Evolutionary conservation across 2,329 filamentous ascomycete species (phyloP), one percentile per base, ranked within the genome.

Genomic region (Alternaria burnsii): DNA sequence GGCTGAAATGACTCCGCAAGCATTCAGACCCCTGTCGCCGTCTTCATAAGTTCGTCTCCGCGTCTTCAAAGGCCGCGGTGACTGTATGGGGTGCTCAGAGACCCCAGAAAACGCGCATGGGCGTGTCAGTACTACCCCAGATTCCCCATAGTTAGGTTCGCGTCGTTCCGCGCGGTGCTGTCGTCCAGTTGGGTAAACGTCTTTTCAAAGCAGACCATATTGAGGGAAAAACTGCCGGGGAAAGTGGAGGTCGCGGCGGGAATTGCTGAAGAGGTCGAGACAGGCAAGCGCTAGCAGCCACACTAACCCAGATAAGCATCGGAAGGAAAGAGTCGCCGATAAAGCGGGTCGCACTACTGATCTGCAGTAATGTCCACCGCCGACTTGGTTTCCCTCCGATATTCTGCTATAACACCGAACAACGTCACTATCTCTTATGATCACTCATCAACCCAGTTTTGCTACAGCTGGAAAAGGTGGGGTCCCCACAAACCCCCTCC

Each of bases 111-210:
- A 50, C 36, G 44, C 28, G 30, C 44, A 44, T 20, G 22, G 50
- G 52, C 36, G 42, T 48, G 43, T 42, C 53, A 55, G 48, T 52
- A 47, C 41, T 59, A 63, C 66, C 69, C 69, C 69, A 57, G 60
- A 54, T 66, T 64, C 67, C 64, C 69, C 66, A 66, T 58, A 55
- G 59, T 60, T 52, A 53, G 56, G 46, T 44, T 61, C 67, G 69
- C 66, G 55, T 65, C 63, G 66, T 69, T 63, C 69, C 69, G 69
- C 57, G 44, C 58, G 59, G 60, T 62, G 56, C 59, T 46, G 56
- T 55, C 16, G 50, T 54, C 58, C 54, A 50, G 48, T 42, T 51
- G 55, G 50, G 44, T 55, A 58, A 47, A 42, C 20, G 44, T 50
- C 52, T 57, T 52, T 62, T 54, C 53, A 41, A 51, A 50, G 46